Conservation (phyloP, 768 basidiomycete genomes). For the Sporobolomyces phaffii region DNA sequence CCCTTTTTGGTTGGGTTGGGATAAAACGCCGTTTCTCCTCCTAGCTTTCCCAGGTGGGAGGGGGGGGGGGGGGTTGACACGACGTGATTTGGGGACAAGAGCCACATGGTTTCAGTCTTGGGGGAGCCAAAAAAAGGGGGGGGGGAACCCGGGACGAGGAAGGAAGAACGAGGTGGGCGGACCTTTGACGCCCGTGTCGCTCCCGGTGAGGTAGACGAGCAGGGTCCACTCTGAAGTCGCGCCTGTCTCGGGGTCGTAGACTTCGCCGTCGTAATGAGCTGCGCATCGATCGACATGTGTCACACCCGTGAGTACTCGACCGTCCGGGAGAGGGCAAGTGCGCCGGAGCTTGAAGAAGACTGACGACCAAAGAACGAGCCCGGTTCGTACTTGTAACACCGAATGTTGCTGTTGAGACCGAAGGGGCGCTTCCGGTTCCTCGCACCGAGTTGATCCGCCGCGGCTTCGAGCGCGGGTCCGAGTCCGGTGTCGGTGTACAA, state of each 20-base stretch:
- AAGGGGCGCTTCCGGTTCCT: slow-evolving; percentile 31
- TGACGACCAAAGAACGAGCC: slow-evolving; percentile 58
- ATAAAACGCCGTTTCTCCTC: slow-evolving; percentile 63
- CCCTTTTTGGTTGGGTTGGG: slow-evolving; percentile 50
- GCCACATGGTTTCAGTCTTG: no score
- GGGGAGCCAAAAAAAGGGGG: no score
- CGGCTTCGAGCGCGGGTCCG: background rate
- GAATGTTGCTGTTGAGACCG: slow-evolving; percentile 64
- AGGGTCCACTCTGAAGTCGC: slow-evolving; percentile 61
- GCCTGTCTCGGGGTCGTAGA: slow-evolving; percentile 40
- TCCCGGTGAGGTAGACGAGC: slow-evolving; percentile 64
- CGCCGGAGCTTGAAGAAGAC: background rate
- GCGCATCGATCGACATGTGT: background rate
- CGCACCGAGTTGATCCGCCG: background rate
- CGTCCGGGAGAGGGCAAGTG: background rate
- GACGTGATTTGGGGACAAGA: no score
- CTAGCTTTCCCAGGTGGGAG: slow-evolving; percentile 16
- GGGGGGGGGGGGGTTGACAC: background rate
- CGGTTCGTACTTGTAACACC: slow-evolving; percentile 59
- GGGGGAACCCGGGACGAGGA: slow-evolving; percentile 49
- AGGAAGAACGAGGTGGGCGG: background rate
- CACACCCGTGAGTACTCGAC: no score
- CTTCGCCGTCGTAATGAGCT: slow-evolving; percentile 69
- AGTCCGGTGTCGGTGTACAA: slow-evolving; percentile 44
- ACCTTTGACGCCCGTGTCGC: slow-evolving; percentile 59